Percentiles rank a stretch among this genome's conserved stretches.
Evolutionary conservation across 1,284 basidiomycete genomes (phyloP).

Genomic region (Marasmius sp.): DNA sequence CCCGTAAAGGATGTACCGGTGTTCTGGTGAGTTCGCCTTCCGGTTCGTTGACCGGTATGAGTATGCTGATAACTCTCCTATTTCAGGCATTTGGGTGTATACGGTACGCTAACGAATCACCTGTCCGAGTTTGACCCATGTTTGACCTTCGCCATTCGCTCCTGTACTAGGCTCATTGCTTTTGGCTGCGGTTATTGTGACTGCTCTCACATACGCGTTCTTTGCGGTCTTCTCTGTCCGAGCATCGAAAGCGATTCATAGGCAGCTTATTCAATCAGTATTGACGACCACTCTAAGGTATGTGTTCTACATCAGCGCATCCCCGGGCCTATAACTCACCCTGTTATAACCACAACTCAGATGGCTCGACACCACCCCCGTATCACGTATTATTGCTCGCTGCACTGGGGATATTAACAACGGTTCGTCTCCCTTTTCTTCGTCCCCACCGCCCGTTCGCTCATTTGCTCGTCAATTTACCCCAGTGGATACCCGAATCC

Average conservation of each 20-base stretch:
- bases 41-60: neutral
- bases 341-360: constrained; percentile 23
- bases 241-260: constrained; percentile 44
- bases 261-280: constrained; percentile 40
- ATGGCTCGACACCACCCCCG: constrained; percentile 56
- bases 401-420: constrained; percentile 55
- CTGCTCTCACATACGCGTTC: constrained; percentile 9
- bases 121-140: neutral
- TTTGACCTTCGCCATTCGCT: constrained; percentile 26
- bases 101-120: constrained; percentile 30
- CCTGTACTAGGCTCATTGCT: constrained; percentile 26
- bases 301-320: neutral
- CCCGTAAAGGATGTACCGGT: constrained; percentile 35
- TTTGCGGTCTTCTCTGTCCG: constrained; percentile 38
- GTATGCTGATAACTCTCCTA: neutral
- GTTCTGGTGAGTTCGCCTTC: constrained; percentile 32
- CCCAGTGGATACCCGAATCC: constrained; percentile 33
- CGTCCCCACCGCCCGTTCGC: neutral
- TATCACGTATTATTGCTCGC: constrained; percentile 51
- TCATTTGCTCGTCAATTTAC: constrained; percentile 1
- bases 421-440: neutral
- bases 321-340: neutral
- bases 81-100: constrained; percentile 46
- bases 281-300: constrained; percentile 46
- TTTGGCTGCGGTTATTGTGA: constrained; percentile 24